Evolutionary conservation across 78 protist species (phyloP), one percentile per base, ranked within the genome.

Genomic region (Tieghemostelium lacteum): DNA sequence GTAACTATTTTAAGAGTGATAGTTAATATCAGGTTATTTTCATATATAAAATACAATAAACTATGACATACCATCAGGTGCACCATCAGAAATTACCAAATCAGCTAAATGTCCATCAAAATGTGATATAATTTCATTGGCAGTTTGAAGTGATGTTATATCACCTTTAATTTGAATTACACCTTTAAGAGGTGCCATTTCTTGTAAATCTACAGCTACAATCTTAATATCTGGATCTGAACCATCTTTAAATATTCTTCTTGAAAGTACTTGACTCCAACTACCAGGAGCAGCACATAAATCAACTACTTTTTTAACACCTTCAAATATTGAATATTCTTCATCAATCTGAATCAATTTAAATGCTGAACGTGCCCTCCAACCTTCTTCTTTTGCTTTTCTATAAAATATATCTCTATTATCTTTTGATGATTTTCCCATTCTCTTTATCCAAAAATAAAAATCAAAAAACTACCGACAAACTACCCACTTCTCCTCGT

Each of bases 201-300:
- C 98, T 70, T 99, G 99, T 54, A 99, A 64, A 36, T 99, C 99
- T 5, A 99, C 99, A 0, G 99, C 86, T 7, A 99, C 99, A 31
- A 99, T 86, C 36, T 74, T 85, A 29, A 91, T 80, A 40, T 65
- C 62, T 42, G 76, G 89, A n/a, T 92, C 85, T 2, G 33, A 49
- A 5, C 88, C 91, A 49, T 73, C 85, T 6, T 29, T 26, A 45
- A 75, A 93, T 14, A 86, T 89, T 24, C 71, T 37, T 58, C 74
- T 19, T 2, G 89, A n/a, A 5, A 97, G 85, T 26, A 97, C 98
- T 40, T 98, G 99, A 19, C 87, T 75, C 99, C 98, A 97, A 40
- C 87, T 65, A 3, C 99, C 99, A 0, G 99, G 99, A 8, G 99
- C 99, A 0, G 99, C 99, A 73, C 99, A 99, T 52, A 99, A 94